Conservation (phyloP, 495 filamentous ascomycete species). For the Penicillium desertorum region DNA sequence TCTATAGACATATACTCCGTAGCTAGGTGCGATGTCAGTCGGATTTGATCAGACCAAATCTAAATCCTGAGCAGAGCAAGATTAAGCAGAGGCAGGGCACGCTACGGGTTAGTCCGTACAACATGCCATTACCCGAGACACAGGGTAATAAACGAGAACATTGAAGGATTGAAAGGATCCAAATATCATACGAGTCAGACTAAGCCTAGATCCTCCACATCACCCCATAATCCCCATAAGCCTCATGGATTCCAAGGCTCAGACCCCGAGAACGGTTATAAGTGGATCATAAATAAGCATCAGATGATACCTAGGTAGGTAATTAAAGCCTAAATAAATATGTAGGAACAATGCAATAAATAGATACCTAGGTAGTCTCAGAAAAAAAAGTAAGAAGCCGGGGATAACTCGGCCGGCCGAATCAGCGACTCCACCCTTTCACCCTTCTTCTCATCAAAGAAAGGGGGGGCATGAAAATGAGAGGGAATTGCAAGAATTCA, state of each 20-base stretch:
- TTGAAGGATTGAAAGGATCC: not conserved
- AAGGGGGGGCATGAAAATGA: too few relatives aligned
- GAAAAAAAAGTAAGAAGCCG: not conserved
- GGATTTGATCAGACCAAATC: not conserved
- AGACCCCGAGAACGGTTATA: not conserved
- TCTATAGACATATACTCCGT: not conserved
- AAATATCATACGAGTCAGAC: not conserved
- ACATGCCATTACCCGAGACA: conserved; percentile 1
- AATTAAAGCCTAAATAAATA: too few relatives aligned
- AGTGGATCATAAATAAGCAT: not conserved
- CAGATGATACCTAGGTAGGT: too few relatives aligned
- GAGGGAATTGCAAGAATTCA: too few relatives aligned
- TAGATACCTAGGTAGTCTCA: too few relatives aligned
- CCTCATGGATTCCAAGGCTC: not conserved
- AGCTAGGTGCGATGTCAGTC: too few relatives aligned
- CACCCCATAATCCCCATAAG: not conserved
- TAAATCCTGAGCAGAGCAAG: not conserved
- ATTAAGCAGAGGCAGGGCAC: too few relatives aligned
- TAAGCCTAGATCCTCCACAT: not conserved
- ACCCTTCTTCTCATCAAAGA: too few relatives aligned
- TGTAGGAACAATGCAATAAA: too few relatives aligned
- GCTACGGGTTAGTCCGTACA: not conserved
- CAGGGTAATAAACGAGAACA: not conserved
- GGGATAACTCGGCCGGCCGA: conserved; percentile 28
- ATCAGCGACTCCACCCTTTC: conserved; percentile 9